Evolutionary conservation across 2,329 filamentous ascomycete genomes (phyloP).

Genomic region (Neofusicoccum parvum): DNA sequence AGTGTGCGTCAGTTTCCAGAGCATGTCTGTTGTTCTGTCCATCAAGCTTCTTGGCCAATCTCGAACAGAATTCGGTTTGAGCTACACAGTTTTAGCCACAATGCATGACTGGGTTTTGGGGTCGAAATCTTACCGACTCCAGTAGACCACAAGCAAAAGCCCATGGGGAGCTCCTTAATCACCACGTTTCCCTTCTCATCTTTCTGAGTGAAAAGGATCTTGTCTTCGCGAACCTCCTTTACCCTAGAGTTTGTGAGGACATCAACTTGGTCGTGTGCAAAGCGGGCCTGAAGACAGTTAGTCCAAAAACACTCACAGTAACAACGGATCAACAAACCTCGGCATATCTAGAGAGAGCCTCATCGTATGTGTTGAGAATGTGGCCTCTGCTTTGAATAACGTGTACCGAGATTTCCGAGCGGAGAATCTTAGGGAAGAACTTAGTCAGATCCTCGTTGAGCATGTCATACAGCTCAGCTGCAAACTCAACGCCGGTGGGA

Average conservation of each 20-base stretch:
- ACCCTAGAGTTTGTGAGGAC: conserved; percentile 92
- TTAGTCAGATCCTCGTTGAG: conserved; percentile 88
- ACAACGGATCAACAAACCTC: conserved; percentile 54
- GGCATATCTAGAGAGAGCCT: conserved; percentile 87
- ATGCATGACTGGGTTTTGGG: neutral
- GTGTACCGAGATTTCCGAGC: conserved; percentile 97
- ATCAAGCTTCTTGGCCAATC: conserved; percentile 73
- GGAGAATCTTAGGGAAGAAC: conserved; percentile 84
- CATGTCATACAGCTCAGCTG: conserved; percentile 92
- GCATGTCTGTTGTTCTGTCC: conserved; percentile 86
- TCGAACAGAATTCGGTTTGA: conserved; percentile 79
- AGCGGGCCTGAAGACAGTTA: conserved; percentile 59
- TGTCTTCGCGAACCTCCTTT: conserved; percentile 80
- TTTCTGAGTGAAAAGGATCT: conserved; percentile 87
- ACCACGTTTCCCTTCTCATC: conserved; percentile 70
- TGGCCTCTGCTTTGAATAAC: conserved; percentile 93
- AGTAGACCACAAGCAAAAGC: conserved; percentile 97
- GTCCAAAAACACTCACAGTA: neutral
- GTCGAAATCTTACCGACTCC: conserved; percentile 63
- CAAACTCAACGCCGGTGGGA: conserved; percentile 96
- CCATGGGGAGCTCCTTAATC: conserved; percentile 93
- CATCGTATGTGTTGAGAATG: conserved; percentile 97
- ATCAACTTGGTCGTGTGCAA: conserved; percentile 87
- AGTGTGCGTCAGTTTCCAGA: conserved; percentile 90
- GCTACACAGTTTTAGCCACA: conserved; percentile 38